Evolutionary conservation across 352 stramenopile species (phyloP), one percentile per base, ranked within the genome.

Genomic region (Pythium myriotylum): DNA sequence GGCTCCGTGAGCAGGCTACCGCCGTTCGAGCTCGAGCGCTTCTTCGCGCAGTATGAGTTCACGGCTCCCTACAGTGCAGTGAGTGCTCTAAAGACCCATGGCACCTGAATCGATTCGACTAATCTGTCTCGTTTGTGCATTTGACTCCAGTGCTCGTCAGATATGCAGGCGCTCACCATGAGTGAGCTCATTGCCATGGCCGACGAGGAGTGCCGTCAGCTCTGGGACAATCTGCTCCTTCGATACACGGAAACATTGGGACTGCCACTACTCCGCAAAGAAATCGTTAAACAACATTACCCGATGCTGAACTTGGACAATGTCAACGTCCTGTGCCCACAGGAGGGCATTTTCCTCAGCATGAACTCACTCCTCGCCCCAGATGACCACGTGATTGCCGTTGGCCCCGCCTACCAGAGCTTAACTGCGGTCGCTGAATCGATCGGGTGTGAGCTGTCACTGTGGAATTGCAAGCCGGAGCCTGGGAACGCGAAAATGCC

Each of bases 331-430:
- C 29, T 81, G 16, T 67, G 56, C 7, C 81, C 82, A 0, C 60
- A 85, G 32, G 82, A 91, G 54, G 82, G 76, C 26, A 92, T 91
- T 55, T 91, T 77, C 47, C 67, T 85, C 47, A 70, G 58, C 40
- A 74, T 87, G 58, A 68, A 74, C 22, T 67, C 71, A 32, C 62
- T 91, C 7, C 71, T 89, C 9, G 24, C 42, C 14, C 54, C 70
- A 12, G 64, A 32, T 19, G 82, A 91, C 66, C 65, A 88, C 46
- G 77, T 90, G 20, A 73, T 91, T 23, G 66, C 65, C 23, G 58
- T 77, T 7, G 60, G 54, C 4, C 82, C 81, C 1, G 73, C 55
- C 22, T 91, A 91, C 61, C 82, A 91, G 63, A 82, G 70, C 22
- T 55, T 88, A 4, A 67, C 57, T 9, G 62, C 67, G 1, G 62